Conservation (phyloP, 164 flowering plant genomes). For the grape (Vitis vinifera) region ASM3070453v1 NC_081815.1:3464001-3464500, state of each 20-base stretch:
- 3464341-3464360: too few species aligned
- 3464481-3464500: slow-evolving; percentile 57
- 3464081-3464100: slow-evolving; percentile 58
- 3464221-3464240: slow-evolving; percentile 50
- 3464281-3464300: slow-evolving; percentile 9
- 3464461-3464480: slow-evolving; percentile 79
- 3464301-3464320: slow-evolving; percentile 7
- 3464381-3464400: neutral
- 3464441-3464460: slow-evolving; percentile 83
- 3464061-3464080: slow-evolving; percentile 54
- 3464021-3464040: slow-evolving; percentile 89
- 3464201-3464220: slow-evolving; percentile 4
- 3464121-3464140: too few species aligned
- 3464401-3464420: slow-evolving; percentile 19
- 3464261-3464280: slow-evolving; percentile 49
- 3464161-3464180: neutral
- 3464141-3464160: neutral
- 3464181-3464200: neutral
- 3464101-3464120: slow-evolving; percentile 58
- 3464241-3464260: slow-evolving; percentile 87
- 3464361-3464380: neutral
- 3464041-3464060: slow-evolving; percentile 45
- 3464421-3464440: slow-evolving; percentile 91
- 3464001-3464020: slow-evolving; percentile 77
- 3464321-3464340: neutral